Evolutionary conservation across 108 stramenopile species (phyloP), one percentile per base, ranked within the genome.

Genomic region (Cyclostephanos invisitatus): DNA sequence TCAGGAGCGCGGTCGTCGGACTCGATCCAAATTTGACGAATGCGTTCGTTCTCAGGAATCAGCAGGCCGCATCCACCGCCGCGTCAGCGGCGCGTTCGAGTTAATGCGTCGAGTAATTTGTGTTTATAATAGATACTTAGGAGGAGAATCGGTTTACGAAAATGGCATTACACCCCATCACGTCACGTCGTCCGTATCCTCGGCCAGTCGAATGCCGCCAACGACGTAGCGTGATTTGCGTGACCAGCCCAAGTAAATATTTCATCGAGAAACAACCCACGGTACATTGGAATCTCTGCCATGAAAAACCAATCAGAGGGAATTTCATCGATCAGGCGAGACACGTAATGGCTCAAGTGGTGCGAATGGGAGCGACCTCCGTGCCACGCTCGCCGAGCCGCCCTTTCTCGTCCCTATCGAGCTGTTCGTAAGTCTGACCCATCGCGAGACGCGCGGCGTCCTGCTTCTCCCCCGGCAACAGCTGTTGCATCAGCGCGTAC

Each of bases 371-470:
- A 32, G 67, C 74, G 38, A 89, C 66, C 77, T 93, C 92, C 59
- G 70, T 67, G 4, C 90, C 92, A 59, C 82, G 78, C 71, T 82
- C 68, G n/a, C 92, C 92, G 40, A 93, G 75, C 29, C 92, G 75
- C 57, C 92, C 92, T 7, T 67, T 80, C 70, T 89, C 85, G 18
- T 79, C 88, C 44, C 78, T 73, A 73, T 95, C 94, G 22, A 92
- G 56, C 77, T 95, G 88, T 50, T 95, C 94, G 71, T 92, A 95
- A 7, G 90, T 90, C 51, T 92, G 91, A 24, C 94, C 94, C 90
- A 95, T 92, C 11, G 91, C 94, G 49, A 95, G 69, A 10, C 67
- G 65, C 5, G 85, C 80, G 1, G 94, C 76, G 73, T 91, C 85
- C 71, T 95, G 94, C 49, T 82, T 82, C 65, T 91, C 91, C 37